Evolutionary conservation across 345 rosid genomes (phyloP), one percentile per base, ranked within the genome.

Genomic region (Barbarea vulgaris): DNA sequence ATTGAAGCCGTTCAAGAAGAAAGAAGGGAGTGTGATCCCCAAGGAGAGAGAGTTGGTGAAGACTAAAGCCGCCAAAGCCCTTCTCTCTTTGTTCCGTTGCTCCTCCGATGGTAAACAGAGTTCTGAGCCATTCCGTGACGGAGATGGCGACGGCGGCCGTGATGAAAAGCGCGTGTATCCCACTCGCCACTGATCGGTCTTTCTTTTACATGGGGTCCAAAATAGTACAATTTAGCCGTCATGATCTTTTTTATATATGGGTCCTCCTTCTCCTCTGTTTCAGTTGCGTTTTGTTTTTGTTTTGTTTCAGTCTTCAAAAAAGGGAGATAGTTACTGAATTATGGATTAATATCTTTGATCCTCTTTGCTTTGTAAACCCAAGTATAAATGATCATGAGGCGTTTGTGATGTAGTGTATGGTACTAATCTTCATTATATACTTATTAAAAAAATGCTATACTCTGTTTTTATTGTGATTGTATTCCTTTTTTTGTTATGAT

Each of bases 11-110:
- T 70, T 83, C 72, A 69, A 73, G 60, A 69, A 79, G 69, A 77
- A 74, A 51, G 69, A 78, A 44, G 86, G 85, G 18, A 81, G 81
- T 55, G 84, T 81, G 67, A 4, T 83, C 27, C 85, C 84, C 0
- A 52, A 56, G 66, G 67, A 73, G 79, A 82, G 79, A 72, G 81
- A 70, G 61, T 53, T 74, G 52, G 88, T 86, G 72, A 83, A 84
- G 83, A 76, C 81, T 18, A 83, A 70, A 85, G 66, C 53, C 76
- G 36, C 47, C 60, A 78, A 81, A 55, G 42, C 9, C 31, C 1
- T 81, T 9, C 28, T 47, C 42, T 73, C 62, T 42, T 7, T 58
- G 64, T 21, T 80, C 37, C 14, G n/a, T 46, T 57, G 17, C 59
- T 48, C 50, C 66, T 59, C 13, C 63, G 76, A 34, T 56, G 33